Percentiles rank a stretch among this genome's conserved stretches.
Conservation (phyloP, 129 eudicot species). For the Artemisia argyi region DNA sequence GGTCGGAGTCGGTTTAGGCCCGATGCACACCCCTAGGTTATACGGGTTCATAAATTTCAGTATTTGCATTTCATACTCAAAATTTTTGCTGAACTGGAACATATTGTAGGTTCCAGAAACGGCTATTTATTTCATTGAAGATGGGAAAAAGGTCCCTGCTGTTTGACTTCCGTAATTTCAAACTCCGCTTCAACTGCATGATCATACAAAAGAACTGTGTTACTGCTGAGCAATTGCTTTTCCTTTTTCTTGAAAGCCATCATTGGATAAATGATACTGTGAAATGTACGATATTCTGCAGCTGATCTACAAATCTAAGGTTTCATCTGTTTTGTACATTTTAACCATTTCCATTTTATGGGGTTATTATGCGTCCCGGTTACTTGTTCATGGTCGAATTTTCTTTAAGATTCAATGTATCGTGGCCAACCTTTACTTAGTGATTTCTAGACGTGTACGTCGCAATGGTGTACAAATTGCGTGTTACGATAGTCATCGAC, state of each 20-base stretch:
- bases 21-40: too few species aligned
- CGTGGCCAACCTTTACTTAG: too few species aligned
- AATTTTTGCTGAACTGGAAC: conserved; percentile 1
- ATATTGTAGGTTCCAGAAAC: conserved; percentile 78
- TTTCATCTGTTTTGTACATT: too few species aligned
- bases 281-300: too few species aligned
- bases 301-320: too few species aligned
- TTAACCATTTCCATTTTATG: too few species aligned
- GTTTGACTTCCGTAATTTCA: conserved; percentile 32
- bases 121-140: conserved; percentile 91
- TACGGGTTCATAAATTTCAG: neutral
- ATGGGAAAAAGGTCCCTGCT: conserved; percentile 92
- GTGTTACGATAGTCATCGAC: too few species aligned
- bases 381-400: too few species aligned
- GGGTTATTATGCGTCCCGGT: too few species aligned
- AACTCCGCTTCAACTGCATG: conserved; percentile 1
- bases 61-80: neutral
- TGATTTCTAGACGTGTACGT: too few species aligned
- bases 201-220: conserved; percentile 17
- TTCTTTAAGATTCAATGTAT: too few species aligned
- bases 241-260: neutral
- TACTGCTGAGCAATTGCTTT: conserved; percentile 15
- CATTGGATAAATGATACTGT: conserved; percentile 1
- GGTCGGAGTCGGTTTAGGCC: too few species aligned
- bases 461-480: neutral